Conservation (phyloP, 768 basidiomycete genomes). For the Trametes elegans region DNA sequence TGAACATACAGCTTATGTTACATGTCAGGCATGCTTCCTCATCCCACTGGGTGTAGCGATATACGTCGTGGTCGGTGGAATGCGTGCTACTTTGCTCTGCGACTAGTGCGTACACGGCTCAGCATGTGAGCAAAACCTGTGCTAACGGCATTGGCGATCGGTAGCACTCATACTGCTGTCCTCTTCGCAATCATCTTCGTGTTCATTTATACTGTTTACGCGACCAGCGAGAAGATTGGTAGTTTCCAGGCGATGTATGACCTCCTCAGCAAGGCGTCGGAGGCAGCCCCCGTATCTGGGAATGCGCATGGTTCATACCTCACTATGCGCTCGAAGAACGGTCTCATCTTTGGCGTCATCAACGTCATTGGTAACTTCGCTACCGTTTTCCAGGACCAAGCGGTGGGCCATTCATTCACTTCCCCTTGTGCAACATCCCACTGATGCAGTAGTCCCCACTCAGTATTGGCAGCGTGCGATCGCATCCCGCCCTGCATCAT, state of each 20-base stretch:
- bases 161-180: slow-evolving; percentile 81
- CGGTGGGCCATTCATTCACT: slow-evolving; percentile 17
- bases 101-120: too few species aligned
- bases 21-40: slow-evolving; percentile 74
- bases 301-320: slow-evolving; percentile 84
- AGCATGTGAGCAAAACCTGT: too few species aligned
- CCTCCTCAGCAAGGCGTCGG: slow-evolving; percentile 62
- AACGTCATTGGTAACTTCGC: slow-evolving; percentile 86
- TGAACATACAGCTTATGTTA: background rate
- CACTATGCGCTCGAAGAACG: slow-evolving; percentile 53
- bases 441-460: background rate
- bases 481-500: slow-evolving; percentile 78
- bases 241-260: slow-evolving; percentile 76
- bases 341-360: slow-evolving; percentile 71
- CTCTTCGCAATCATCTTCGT: slow-evolving; percentile 84
- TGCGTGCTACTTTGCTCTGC: slow-evolving; percentile 82
- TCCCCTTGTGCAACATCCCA: too few species aligned
- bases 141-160: background rate
- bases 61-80: slow-evolving; percentile 85
- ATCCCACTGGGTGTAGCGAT: slow-evolving; percentile 86
- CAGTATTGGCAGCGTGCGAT: slow-evolving; percentile 92
- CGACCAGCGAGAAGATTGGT: slow-evolving; percentile 77
- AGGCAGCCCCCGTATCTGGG: slow-evolving; percentile 59
- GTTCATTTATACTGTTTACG: slow-evolving; percentile 79
- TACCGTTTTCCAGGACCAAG: slow-evolving; percentile 54